Base-by-base conservation (phyloP, 495 filamentous ascomycete genomes). In the Hypomontagnella monticulosa region DNA sequence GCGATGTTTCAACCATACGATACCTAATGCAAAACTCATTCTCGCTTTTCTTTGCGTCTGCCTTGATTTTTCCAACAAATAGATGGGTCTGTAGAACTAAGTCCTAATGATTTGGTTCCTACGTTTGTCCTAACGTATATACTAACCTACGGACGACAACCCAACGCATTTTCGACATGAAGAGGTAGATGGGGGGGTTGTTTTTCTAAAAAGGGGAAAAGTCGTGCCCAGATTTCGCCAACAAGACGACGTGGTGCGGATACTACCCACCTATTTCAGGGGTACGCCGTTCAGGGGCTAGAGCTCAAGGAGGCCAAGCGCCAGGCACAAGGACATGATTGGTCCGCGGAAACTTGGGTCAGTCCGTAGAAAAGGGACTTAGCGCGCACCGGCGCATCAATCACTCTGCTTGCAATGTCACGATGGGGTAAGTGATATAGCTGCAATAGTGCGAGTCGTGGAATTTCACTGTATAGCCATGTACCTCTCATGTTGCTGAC, bases 321-420 rank as follows among this genome's bases (percentile, higher is more conserved):
- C 72, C 80, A 82, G 79, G 79, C 73, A 82, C 79, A 73, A 66
- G 37, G 38, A 44, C 67, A 50, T 74, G 53, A 82, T 82, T 82
- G 80, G 80, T 33, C 75, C 77, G 78, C 78, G 78, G 78, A 78
- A 73, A 68, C 70, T 61, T 44, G 73, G 64, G 57, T 66, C 68
- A 73, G 72, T 63, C 75, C 72, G 74, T 27, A 44, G 43, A 61
- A 41, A 66, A 56, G 47, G 61, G 44, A 71, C 64, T 63, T 68
- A 65, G 68, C 55, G 65, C 43, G 20, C 48, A 16, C 50, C 32
- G 37, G 33, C 37, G 67, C 37, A 61, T 57, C 49, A 19, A 64
- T 64, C 44, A 61, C 66, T 41, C 52, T 53, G 61, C 12, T 48
- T 41, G 19, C 9, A 59, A 48, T 42, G 53, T 56, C 46, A 55